phyloP scores from a whole-genome alignment of 1,284 basidiomycete species.

The Volvariella volvacea region DNA sequence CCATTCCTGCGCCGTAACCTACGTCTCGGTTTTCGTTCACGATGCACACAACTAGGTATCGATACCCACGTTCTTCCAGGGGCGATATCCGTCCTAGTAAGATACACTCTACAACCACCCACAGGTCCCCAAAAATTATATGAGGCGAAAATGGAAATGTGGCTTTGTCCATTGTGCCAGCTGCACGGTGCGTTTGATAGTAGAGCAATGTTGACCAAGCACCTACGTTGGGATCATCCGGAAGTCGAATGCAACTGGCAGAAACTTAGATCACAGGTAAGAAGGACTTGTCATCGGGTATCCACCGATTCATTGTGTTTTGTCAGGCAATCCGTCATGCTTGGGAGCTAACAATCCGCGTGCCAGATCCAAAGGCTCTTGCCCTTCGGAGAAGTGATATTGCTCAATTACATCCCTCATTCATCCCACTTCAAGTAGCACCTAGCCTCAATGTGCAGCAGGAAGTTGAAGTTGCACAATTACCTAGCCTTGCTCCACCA shows the following conservation, averaged over 20 bases:
- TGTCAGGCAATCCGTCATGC: constrained; percentile 1
- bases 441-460: too few relatives aligned
- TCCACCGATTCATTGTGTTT: neutral
- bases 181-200: constrained; percentile 42
- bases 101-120: constrained; percentile 11
- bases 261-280: neutral
- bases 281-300: too few relatives aligned
- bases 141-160: constrained; percentile 21
- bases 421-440: too few relatives aligned
- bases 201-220: constrained; percentile 41
- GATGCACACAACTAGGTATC: constrained; percentile 19
- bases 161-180: constrained; percentile 59
- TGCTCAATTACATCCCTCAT: too few relatives aligned
- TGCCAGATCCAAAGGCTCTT: neutral
- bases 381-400: neutral
- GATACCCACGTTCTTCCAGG: neutral
- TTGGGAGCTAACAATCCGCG: constrained; percentile 12
- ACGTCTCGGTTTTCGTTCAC: constrained; percentile 33
- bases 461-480: too few relatives aligned
- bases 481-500: too few relatives aligned
- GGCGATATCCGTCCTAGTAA: constrained; percentile 15
- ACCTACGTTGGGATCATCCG: constrained; percentile 50
- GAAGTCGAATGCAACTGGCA: constrained; percentile 14
- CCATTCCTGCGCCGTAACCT: constrained; percentile 52
- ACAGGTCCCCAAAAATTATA: constrained; percentile 7